Conservation (phyloP, 169 alveolate species). For the Plasmodium relictum region DNA sequence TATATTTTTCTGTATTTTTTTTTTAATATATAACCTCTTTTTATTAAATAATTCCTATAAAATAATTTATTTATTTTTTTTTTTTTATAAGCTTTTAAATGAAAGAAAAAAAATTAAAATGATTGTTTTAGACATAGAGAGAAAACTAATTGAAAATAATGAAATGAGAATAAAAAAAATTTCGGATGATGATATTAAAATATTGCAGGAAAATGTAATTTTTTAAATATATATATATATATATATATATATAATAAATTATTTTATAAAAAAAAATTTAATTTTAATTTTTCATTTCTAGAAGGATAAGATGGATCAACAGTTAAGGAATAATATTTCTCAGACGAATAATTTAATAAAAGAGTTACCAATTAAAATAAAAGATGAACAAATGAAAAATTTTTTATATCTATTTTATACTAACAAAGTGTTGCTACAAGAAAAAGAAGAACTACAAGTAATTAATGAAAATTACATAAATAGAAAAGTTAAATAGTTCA, state of each 20-base stretch:
- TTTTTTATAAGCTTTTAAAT: conserved; percentile 18
- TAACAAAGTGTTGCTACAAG: conserved; percentile 46
- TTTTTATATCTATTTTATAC: conserved; percentile 43
- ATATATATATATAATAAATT: not conserved
- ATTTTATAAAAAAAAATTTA: not conserved
- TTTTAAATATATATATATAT: not conserved
- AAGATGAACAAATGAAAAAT: conserved; percentile 40
- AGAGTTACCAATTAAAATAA: conserved; percentile 24
- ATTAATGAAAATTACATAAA: not conserved
- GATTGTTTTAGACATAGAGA: conserved; percentile 27
- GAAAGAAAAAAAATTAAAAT: conserved; percentile 43
- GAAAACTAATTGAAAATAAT: conserved; percentile 27
- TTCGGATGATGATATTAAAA: conserved; percentile 10
- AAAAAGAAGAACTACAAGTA: conserved; percentile 62
- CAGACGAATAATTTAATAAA: conserved; percentile 43
- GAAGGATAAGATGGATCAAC: conserved; percentile 29
- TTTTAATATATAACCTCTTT: not conserved
- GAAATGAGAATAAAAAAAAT: conserved; percentile 1
- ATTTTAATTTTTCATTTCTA: not conserved
- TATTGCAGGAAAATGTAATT: conserved; percentile 32
- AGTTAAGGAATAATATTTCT: conserved; percentile 14
- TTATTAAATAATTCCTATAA: not conserved
- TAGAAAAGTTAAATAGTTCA: not conserved
- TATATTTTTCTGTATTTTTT: not conserved
- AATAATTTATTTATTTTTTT: not conserved